Base-by-base conservation (phyloP, 1,284 basidiomycete species). In the Leccinum fuscescens region DNA sequence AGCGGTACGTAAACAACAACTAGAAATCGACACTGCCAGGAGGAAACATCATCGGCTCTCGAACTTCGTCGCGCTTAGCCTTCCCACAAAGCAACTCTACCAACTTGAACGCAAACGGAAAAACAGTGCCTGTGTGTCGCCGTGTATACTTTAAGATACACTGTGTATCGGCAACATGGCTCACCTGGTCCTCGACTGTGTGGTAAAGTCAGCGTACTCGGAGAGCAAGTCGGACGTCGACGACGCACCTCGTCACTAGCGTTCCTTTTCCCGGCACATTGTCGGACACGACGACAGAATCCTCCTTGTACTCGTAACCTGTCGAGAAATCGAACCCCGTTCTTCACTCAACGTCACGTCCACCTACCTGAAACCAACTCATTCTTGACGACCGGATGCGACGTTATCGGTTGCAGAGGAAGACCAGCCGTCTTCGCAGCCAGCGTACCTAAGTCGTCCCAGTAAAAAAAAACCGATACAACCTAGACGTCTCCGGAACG, bases 281-380 rank as follows among this genome's bases (percentile, higher is more conserved):
- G 62, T 70, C 53, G 3, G 90, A 89, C 14, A 90, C 77, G 33
- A 93, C 91, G 8, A 95, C 92, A 2, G 88, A 71, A 3, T 90
- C 86, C 62, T 94, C 92, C 3, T 80, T 82, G 73, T 95, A 95
- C 0, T 86, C 82, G 65, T 90, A 95, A 6, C 79, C 91, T 93
- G 58, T 42, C 33, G 29, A 44, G 46, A 59, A 44, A 55, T 59
- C 35, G 54, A 51, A 27, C 8, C 27, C 5, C 24, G 24, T 48
- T 20, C 46, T 37, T 20, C 39, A 15, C 50, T 58, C 6, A 8
- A 24, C 48, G 14, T 17, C 9, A 0, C 2, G 8, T 7, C 33
- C 31, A 68, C 79, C 53, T 60, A 88, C 90, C 76, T 42, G 81
- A 75, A 58, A 83, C 82, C 9, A 95, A 80, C 20, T 86, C 73